Conservation (phyloP, 805 yeast species). For the Pichia gijzeniarum region DNA sequence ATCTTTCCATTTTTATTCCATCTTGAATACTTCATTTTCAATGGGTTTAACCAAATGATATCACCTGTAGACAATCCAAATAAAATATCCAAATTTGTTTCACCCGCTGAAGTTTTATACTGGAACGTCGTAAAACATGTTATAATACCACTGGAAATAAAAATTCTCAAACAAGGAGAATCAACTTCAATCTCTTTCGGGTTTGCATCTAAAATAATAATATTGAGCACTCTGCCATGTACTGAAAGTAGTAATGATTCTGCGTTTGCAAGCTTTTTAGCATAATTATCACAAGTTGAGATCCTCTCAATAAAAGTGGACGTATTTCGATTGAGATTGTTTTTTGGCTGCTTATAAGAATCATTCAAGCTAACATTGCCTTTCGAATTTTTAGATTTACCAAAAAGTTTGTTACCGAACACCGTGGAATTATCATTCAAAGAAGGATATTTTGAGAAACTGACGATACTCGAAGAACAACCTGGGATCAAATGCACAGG, state of each 20-base stretch:
- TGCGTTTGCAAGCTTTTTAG: constrained; percentile 24
- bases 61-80: constrained; percentile 68
- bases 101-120: constrained; percentile 20
- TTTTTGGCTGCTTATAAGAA: constrained; percentile 26
- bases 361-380: not conserved
- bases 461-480: constrained; percentile 31
- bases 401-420: constrained; percentile 3
- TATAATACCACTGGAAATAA: constrained; percentile 33
- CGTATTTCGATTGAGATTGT: constrained; percentile 26
- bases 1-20: constrained; percentile 45
- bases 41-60: constrained; percentile 52
- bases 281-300: constrained; percentile 27
- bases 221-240: constrained; percentile 46
- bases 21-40: constrained; percentile 41
- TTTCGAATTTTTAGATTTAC: constrained; percentile 6
- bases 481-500: constrained; percentile 52
- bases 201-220: constrained; percentile 34
- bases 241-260: constrained; percentile 35
- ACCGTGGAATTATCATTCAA: not conserved
- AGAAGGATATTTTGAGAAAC: constrained; percentile 13
- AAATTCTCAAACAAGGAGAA: constrained; percentile 39
- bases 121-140: constrained; percentile 34
- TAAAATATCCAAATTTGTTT: constrained; percentile 41
- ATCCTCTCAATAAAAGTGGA: constrained; percentile 32
- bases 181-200: constrained; percentile 37